A percentile compares a stretch with the other conserved stretches of the same genome.
Evolutionary conservation across 306 rosid genomes (phyloP).

Genomic region (Trifolium pratense): DNA sequence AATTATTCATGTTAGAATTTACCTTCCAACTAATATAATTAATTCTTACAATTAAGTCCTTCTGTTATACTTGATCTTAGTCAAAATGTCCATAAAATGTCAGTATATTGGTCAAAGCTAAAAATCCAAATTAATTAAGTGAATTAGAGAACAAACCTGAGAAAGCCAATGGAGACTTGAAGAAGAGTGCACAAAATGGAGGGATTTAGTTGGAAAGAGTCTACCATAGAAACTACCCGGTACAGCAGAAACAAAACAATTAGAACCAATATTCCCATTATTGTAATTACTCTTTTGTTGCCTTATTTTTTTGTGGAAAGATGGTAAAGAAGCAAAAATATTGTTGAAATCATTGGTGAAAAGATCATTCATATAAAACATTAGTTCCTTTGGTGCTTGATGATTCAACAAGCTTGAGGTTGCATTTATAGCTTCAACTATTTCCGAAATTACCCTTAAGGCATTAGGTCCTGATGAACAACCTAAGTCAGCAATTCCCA

Average conservation of each 20-base stretch:
- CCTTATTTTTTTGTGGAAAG: conserved; percentile 48
- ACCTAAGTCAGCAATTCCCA: conserved; percentile 81
- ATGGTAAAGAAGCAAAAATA: conserved; percentile 66
- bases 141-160: conserved; percentile 37
- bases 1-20: no score
- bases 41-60: no score
- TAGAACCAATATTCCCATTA: conserved; percentile 16
- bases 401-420: conserved; percentile 29
- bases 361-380: conserved; percentile 69
- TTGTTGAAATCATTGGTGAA: conserved; percentile 75
- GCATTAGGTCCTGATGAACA: conserved; percentile 90
- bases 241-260: conserved; percentile 51
- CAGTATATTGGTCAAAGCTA: no score
- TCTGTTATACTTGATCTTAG: no score
- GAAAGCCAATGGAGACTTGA: conserved; percentile 87
- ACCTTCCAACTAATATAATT: no score
- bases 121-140: no score
- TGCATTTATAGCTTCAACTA: conserved; percentile 45
- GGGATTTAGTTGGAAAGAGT: conserved; percentile 49
- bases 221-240: conserved; percentile 73
- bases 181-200: conserved; percentile 75
- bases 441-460: conserved; percentile 49
- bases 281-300: conserved; percentile 30
- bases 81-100: no score
- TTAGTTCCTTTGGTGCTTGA: conserved; percentile 48